These are phyloP conservation scores for Crithidia brevicula DNA, from an alignment of 208 protist genomes.

Conservation along the genomic window DNA sequence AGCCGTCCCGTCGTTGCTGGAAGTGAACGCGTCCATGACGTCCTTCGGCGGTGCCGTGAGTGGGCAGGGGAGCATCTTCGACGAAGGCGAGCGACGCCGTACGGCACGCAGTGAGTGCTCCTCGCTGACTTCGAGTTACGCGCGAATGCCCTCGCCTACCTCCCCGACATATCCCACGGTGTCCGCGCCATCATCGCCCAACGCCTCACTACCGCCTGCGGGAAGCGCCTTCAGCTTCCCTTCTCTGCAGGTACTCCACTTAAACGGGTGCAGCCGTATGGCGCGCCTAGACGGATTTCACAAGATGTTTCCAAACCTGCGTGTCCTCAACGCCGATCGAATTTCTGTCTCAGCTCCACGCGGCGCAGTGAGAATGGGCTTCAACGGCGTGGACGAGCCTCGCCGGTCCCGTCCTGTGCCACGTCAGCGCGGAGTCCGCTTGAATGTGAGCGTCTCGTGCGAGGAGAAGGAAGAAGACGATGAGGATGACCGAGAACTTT, in stretches of 20 bases:
- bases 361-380: slow-evolving; percentile 15
- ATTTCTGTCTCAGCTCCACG: slow-evolving; percentile 12
- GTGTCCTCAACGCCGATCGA: slow-evolving; percentile 29
- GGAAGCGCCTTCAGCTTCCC: slow-evolving; percentile 1
- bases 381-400: slow-evolving; percentile 9
- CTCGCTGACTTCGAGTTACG: slow-evolving; percentile 5
- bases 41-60: neutral
- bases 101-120: slow-evolving; percentile 8
- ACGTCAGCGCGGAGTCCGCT: slow-evolving; percentile 14
- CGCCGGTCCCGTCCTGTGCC: slow-evolving; percentile 1
- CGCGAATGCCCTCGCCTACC: neutral
- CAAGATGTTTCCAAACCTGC: slow-evolving; percentile 22
- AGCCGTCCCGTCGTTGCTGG: slow-evolving; percentile 34
- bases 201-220: slow-evolving; percentile 18
- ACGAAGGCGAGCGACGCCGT: neutral
- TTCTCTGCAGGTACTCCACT: slow-evolving; percentile 45
- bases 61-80: neutral
- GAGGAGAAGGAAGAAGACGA: slow-evolving; percentile 1
- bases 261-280: slow-evolving; percentile 54
- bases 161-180: neutral
- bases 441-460: no score
- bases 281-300: slow-evolving; percentile 32
- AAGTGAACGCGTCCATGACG: slow-evolving; percentile 58
- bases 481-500: neutral
- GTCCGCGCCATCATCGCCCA: slow-evolving; percentile 9